Percentiles rank a stretch among this genome's conserved stretches.
phyloP scores from a whole-genome alignment of 805 yeast species.

The Candida suzukii region DNA sequence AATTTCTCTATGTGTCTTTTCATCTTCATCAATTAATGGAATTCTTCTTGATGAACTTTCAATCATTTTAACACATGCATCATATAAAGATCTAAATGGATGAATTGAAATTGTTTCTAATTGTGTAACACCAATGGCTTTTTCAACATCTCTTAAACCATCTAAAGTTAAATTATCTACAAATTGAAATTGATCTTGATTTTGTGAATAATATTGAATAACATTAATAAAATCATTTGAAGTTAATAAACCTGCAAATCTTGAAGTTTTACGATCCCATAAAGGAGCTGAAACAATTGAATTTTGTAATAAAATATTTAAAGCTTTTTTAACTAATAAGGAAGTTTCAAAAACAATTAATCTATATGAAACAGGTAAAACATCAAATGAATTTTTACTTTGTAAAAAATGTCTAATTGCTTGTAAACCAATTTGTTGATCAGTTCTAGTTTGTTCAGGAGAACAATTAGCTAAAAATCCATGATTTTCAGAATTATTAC shows the following conservation, averaged over 20 bases:
- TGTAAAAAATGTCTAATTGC: slow-evolving; percentile 80
- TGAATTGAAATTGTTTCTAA: slow-evolving; percentile 83
- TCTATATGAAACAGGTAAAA: slow-evolving; percentile 89
- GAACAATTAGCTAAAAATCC: slow-evolving; percentile 1
- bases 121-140: slow-evolving; percentile 77
- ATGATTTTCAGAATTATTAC: neutral
- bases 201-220: slow-evolving; percentile 85
- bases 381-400: slow-evolving; percentile 93
- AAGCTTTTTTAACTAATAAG: slow-evolving; percentile 78
- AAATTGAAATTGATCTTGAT: slow-evolving; percentile 80
- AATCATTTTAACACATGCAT: slow-evolving; percentile 90
- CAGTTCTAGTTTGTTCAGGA: slow-evolving; percentile 33
- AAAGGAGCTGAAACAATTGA: slow-evolving; percentile 94
- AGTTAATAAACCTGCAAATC: slow-evolving; percentile 91
- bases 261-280: slow-evolving; percentile 85
- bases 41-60: slow-evolving; percentile 86
- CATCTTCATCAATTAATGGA: slow-evolving; percentile 91
- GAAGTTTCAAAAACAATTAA: slow-evolving; percentile 91
- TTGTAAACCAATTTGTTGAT: slow-evolving; percentile 68
- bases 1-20: slow-evolving; percentile 84
- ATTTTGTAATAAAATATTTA: slow-evolving; percentile 85
- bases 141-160: slow-evolving; percentile 81
- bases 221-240: slow-evolving; percentile 91
- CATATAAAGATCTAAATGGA: slow-evolving; percentile 83
- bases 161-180: slow-evolving; percentile 81